phyloP scores from a whole-genome alignment of 441 rosid species.

The Brassica balearica region DNA sequence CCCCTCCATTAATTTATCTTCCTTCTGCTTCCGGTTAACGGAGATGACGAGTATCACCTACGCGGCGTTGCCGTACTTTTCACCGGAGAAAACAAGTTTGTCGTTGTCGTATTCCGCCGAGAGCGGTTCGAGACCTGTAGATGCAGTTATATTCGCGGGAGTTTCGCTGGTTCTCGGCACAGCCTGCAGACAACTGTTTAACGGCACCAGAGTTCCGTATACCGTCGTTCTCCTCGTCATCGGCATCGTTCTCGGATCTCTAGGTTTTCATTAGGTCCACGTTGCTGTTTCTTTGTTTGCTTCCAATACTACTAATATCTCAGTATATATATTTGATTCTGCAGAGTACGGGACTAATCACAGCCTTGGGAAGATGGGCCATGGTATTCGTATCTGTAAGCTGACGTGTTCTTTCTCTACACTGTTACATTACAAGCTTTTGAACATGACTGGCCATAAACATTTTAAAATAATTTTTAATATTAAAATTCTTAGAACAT shows the following conservation, averaged over 20 bases:
- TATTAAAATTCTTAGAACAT: too few species aligned
- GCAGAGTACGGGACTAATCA: constrained; percentile 85
- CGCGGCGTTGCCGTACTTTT: neutral
- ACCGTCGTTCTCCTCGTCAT: constrained; percentile 83
- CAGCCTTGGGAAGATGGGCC: constrained; percentile 74
- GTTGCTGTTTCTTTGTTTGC: neutral
- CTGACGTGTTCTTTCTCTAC: constrained; percentile 12
- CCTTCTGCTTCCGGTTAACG: neutral
- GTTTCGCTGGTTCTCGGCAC: constrained; percentile 73
- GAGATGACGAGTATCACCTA: constrained; percentile 29
- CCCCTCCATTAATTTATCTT: too few species aligned
- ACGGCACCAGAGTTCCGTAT: constrained; percentile 92
- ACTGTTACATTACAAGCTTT: neutral
- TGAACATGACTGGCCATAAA: too few species aligned
- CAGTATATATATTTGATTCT: neutral
- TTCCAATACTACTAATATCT: neutral
- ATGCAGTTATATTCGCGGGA: constrained; percentile 78
- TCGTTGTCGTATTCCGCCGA: neutral
- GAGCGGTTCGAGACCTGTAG: constrained; percentile 48
- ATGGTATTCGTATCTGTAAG: constrained; percentile 92
- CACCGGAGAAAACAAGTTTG: neutral
- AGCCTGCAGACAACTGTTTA: constrained; percentile 69
- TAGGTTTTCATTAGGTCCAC: constrained; percentile 50
- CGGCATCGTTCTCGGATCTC: constrained; percentile 77
- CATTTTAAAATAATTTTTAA: too few species aligned